These are phyloP conservation scores for Ploettnerulaceae sp. DNA, from an alignment of 2,329 filamentous ascomycete genomes.

Conservation along the genomic window DNA sequence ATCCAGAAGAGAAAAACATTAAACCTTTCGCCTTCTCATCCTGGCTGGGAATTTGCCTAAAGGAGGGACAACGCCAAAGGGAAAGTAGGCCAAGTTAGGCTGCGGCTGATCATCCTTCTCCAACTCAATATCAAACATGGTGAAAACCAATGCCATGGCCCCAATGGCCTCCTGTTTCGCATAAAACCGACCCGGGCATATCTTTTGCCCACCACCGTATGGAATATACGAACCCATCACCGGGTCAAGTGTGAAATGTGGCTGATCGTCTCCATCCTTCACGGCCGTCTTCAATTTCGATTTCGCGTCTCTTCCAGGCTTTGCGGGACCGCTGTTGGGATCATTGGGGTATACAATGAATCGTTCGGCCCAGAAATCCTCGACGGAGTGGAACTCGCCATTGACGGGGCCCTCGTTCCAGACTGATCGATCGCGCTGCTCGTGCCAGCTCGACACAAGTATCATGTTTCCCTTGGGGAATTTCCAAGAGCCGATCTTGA, in stretches of 20 bases:
- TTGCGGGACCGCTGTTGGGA: conserved; percentile 28
- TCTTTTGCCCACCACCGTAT: conserved; percentile 34
- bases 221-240: conserved; percentile 35
- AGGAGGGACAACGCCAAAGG: conserved; percentile 23
- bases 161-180: conserved; percentile 36
- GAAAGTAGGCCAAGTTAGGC: conserved; percentile 21
- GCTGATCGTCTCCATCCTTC: conserved; percentile 11
- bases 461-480: conserved; percentile 30
- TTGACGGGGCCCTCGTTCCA: conserved; percentile 32
- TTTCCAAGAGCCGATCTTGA: conserved; percentile 29
- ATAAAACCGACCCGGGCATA: conserved; percentile 37
- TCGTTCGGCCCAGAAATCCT: conserved; percentile 36
- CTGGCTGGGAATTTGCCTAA: conserved; percentile 15
- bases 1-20: not conserved
- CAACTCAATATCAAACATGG: conserved; percentile 31
- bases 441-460: conserved; percentile 28
- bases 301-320: conserved; percentile 17
- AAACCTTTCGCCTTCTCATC: conserved; percentile 15
- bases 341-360: conserved; percentile 34
- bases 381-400: conserved; percentile 26
- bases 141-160: conserved; percentile 32
- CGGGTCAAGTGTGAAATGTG: conserved; percentile 26
- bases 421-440: conserved; percentile 25
- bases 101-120: conserved; percentile 5
- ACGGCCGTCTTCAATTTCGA: not conserved